Percentiles rank a stretch among this genome's conserved stretches.
Evolutionary conservation across 2,329 filamentous ascomycete species (phyloP).

Genomic region (Chalaropsis ovoidea): DNA sequence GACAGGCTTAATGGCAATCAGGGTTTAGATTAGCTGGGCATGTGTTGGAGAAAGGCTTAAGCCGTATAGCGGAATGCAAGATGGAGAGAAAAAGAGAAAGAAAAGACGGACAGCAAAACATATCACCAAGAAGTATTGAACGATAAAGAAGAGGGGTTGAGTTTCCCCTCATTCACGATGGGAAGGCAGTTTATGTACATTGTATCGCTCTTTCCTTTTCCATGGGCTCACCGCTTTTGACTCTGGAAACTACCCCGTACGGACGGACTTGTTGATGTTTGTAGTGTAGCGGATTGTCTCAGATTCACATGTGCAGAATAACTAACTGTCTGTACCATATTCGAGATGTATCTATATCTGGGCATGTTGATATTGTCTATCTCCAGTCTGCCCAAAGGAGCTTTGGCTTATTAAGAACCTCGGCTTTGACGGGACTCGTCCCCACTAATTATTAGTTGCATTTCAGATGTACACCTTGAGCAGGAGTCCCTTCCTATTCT

Average conservation of each 20-base stretch:
- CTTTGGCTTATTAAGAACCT: background rate
- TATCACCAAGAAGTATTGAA: background rate
- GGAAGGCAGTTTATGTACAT: background rate
- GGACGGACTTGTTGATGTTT: background rate
- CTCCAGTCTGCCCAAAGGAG: too few relatives aligned
- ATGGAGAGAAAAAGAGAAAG: background rate
- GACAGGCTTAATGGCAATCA: background rate
- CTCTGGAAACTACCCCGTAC: background rate
- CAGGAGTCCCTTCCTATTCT: background rate
- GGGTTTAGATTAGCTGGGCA: background rate
- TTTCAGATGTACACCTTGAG: background rate
- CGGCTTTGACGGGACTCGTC: background rate
- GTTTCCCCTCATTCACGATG: background rate
- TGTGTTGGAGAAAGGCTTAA: conserved; percentile 11
- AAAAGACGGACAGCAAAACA: background rate
- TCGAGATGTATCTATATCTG: too few relatives aligned
- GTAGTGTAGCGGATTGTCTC: background rate
- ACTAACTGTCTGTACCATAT: too few relatives aligned
- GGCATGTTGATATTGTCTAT: too few relatives aligned
- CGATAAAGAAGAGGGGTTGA: background rate
- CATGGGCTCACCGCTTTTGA: background rate
- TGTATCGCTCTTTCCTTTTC: background rate
- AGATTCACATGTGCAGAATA: too few relatives aligned
- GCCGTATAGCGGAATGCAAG: background rate
- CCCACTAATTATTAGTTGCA: background rate